phyloP scores from a whole-genome alignment of 495 filamentous ascomycete species.

The Pseudotulostoma volvatum region DNA sequence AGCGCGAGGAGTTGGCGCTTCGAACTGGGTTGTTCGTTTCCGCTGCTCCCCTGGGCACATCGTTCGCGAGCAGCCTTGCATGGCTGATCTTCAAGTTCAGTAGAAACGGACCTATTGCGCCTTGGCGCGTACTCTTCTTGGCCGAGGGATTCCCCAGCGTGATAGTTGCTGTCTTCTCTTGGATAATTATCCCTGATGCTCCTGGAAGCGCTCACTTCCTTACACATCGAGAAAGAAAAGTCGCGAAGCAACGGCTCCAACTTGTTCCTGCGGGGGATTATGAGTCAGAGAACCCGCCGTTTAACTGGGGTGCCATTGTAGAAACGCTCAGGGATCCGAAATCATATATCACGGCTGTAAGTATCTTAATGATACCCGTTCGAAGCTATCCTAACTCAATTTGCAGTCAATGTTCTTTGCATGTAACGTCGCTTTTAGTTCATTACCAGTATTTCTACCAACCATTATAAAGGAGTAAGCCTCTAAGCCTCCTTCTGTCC shows the following conservation, averaged over 20 bases:
- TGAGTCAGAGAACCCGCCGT: slow-evolving; percentile 5
- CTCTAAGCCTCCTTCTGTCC: background rate
- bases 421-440: slow-evolving; percentile 42
- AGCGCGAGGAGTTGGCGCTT: slow-evolving; percentile 42
- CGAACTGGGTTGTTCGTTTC: slow-evolving; percentile 46
- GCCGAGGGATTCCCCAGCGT: slow-evolving; percentile 47
- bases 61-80: slow-evolving; percentile 52
- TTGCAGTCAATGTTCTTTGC: slow-evolving; percentile 39
- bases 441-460: slow-evolving; percentile 42
- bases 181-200: slow-evolving; percentile 35
- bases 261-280: slow-evolving; percentile 14
- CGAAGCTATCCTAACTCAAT: background rate
- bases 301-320: slow-evolving; percentile 36
- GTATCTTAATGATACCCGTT: slow-evolving; percentile 6
- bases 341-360: slow-evolving; percentile 49
- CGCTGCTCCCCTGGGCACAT: slow-evolving; percentile 44
- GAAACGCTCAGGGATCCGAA: slow-evolving; percentile 43
- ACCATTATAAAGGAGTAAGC: slow-evolving; percentile 40
- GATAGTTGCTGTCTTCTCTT: slow-evolving; percentile 38
- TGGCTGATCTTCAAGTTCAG: slow-evolving; percentile 39
- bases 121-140: slow-evolving; percentile 44
- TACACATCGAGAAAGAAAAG: slow-evolving; percentile 24
- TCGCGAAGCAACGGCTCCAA: slow-evolving; percentile 34
- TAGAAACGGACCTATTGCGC: slow-evolving; percentile 32
- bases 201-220: slow-evolving; percentile 37